Evolutionary conservation across 345 rosid genomes (phyloP).

Genomic region (Angophora floribunda): DNA sequence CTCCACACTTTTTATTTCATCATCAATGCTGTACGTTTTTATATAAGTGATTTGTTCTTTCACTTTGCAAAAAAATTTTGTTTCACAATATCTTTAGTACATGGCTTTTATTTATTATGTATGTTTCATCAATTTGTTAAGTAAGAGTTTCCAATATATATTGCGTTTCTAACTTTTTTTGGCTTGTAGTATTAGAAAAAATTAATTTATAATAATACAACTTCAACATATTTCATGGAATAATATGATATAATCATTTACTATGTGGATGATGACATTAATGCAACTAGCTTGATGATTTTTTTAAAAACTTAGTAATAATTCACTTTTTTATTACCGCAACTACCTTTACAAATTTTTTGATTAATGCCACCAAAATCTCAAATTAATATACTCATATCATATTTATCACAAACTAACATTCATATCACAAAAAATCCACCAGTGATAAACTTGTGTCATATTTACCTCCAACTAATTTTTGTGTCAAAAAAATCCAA

Average conservation of each 20-base stretch:
- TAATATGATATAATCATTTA: no score
- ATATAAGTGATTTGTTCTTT: background rate
- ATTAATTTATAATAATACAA: no score
- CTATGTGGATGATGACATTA: background rate
- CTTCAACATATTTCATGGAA: background rate
- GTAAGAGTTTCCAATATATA: background rate
- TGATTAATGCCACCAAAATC: background rate
- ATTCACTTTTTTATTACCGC: no score
- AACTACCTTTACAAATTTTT: background rate
- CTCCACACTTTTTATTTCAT: background rate
- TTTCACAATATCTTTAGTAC: background rate
- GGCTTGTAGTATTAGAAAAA: background rate
- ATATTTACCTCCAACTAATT: background rate
- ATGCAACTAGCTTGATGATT: background rate
- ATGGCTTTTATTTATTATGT: background rate
- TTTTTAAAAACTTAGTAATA: background rate
- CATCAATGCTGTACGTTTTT: background rate
- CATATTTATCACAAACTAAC: background rate
- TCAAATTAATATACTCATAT: accelerated
- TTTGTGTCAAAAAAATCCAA: accelerated
- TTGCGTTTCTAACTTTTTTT: background rate
- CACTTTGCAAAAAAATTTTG: background rate
- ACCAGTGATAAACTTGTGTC: accelerated
- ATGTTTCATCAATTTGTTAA: background rate
- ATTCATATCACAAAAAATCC: background rate